Evolutionary conservation across 2,329 filamentous ascomycete genomes (phyloP).

Genomic region (Venturia effusa): DNA sequence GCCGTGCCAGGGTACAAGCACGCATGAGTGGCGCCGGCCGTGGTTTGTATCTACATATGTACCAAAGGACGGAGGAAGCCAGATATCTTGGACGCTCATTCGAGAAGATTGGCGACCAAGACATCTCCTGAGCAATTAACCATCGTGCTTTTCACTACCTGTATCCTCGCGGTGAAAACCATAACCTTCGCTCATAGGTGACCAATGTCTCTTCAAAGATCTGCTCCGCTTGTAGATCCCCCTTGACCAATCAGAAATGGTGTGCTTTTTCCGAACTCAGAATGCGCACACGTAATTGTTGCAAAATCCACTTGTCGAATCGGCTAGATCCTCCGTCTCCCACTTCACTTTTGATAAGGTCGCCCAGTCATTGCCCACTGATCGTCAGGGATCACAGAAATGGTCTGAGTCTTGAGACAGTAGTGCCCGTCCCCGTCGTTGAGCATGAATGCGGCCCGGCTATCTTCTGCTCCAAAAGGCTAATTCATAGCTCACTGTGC

Average conservation of each 20-base stretch:
- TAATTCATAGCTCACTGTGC: too few relatives aligned
- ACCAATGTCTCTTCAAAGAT: not conserved
- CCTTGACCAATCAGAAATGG: not conserved
- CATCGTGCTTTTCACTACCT: not conserved
- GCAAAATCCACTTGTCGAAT: not conserved
- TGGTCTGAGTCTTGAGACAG: too few relatives aligned
- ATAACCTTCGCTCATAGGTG: not conserved
- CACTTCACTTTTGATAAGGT: not conserved
- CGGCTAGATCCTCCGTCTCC: not conserved
- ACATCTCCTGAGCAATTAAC: too few relatives aligned
- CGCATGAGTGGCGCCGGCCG: not conserved
- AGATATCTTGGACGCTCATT: too few relatives aligned
- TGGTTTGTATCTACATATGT: too few relatives aligned
- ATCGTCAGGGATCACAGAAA: not conserved
- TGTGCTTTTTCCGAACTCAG: not conserved
- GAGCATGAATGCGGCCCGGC: not conserved
- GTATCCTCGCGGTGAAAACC: not conserved
- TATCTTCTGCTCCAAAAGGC: not conserved
- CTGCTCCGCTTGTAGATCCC: not conserved
- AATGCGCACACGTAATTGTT: not conserved
- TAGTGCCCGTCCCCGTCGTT: not conserved
- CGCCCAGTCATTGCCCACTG: not conserved
- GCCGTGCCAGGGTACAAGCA: not conserved
- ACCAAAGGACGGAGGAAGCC: too few relatives aligned
- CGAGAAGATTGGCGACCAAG: too few relatives aligned